Conservation (phyloP, 768 basidiomycete genomes). For the Bullera alba region DNA sequence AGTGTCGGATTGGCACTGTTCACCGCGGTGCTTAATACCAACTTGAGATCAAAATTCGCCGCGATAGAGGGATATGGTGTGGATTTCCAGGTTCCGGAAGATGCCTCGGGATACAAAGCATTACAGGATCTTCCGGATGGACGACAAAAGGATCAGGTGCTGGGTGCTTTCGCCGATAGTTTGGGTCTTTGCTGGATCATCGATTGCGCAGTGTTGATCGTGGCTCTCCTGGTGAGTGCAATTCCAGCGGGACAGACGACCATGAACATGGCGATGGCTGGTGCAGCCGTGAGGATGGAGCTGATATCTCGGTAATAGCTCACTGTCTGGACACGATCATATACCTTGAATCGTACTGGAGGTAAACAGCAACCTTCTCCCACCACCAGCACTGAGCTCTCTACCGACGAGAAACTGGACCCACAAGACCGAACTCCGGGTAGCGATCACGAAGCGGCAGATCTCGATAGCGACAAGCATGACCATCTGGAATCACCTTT, state of each 20-base stretch:
- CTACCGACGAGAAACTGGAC: too few relatives aligned
- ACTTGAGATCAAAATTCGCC: slow-evolving; percentile 28
- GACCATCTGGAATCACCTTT: too few relatives aligned
- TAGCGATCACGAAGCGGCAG: not conserved
- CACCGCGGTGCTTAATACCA: slow-evolving; percentile 37
- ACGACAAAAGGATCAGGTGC: slow-evolving; percentile 23
- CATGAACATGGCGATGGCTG: too few relatives aligned
- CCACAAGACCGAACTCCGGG: not conserved
- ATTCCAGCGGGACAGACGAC: not conserved
- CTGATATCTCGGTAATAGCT: slow-evolving; percentile 11
- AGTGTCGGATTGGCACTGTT: slow-evolving; percentile 40
- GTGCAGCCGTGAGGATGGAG: not conserved
- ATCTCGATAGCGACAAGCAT: too few relatives aligned
- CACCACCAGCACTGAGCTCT: too few relatives aligned
- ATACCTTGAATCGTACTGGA: slow-evolving; percentile 19
- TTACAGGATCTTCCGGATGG: slow-evolving; percentile 38
- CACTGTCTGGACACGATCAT: slow-evolving; percentile 31
- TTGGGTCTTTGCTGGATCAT: slow-evolving; percentile 35
- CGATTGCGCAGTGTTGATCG: slow-evolving; percentile 20
- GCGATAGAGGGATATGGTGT: slow-evolving; percentile 39
- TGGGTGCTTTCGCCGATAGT: slow-evolving; percentile 38
- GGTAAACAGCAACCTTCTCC: slow-evolving; percentile 7
- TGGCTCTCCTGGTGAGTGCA: slow-evolving; percentile 17
- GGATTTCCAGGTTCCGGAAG: slow-evolving; percentile 29
- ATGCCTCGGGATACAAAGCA: slow-evolving; percentile 28